Base-by-base conservation (phyloP, 1,139 yeast genomes). In the Kazachstania sp. region DNA sequence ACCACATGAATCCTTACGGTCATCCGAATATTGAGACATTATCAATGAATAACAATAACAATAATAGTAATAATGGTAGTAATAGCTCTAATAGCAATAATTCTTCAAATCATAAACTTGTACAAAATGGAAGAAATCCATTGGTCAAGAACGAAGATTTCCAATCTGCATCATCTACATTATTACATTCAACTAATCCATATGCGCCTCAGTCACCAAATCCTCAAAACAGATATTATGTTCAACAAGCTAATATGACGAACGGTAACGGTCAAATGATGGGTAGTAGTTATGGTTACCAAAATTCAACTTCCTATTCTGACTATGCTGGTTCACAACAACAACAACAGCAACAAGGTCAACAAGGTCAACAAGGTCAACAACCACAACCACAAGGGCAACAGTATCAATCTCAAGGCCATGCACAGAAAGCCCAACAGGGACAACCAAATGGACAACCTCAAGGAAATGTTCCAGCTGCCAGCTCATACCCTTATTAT, bases 171-270 rank as follows among this genome's bases (percentile, higher is more conserved):
- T 35, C 41, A 2, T 39, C 48, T 2, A 39, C 41, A 3, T 15
- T 46, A 34, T 16, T 42, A 13, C 47, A 46, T 41, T 9, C 39
- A n/a, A 44, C 46, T 43, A 43, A 41, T 32, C 37, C 44, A 29
- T 45, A 31, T 9, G 12, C 37, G n/a, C 42, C 49, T 5, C 50
- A 47, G 29, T 49, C 47, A 12, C 47, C 50, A 12, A 43, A 39
- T 19, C 38, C 42, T 4, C 49, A 48, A 23, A 43, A 18, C 23
- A 49, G 47, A 20, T 45, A 47, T 39, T 45, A 39, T 29, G 37
- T 39, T 11, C 19, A 37, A 6, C 42, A 43, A 30, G 43, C 19
- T 13, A 34, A 13, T 37, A 19, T 37, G 15, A 44, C 48, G 3
- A 47, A 39, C 30, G 20, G 44, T 4, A 42, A 26, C 32, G 31